Evolutionary conservation across 2,329 filamentous ascomycete species (phyloP).

Genomic region (Knufia petricola): DNA sequence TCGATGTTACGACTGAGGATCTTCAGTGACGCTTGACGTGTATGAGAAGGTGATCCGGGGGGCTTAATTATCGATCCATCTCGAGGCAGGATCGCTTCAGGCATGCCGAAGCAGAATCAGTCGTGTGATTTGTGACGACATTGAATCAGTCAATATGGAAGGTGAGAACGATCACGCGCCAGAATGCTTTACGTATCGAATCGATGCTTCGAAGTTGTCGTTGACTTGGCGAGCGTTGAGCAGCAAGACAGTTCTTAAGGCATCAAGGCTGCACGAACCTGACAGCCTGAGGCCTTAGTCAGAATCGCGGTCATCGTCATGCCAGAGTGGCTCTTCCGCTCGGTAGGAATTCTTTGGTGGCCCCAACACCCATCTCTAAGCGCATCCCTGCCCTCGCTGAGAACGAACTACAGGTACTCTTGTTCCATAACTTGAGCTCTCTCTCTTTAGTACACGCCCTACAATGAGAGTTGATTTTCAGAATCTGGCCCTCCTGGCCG

Average conservation of each 20-base stretch:
- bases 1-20: slow-evolving; percentile 59
- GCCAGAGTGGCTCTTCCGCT: no score
- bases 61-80: not conserved
- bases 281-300: no score
- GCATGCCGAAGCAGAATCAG: slow-evolving; percentile 2
- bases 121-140: not conserved
- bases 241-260: no score
- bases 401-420: no score
- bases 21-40: slow-evolving; percentile 17
- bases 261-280: no score
- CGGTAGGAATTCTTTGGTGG: no score
- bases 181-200: no score
- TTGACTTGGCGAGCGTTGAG: no score
- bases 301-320: no score
- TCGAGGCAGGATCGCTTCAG: slow-evolving; percentile 3
- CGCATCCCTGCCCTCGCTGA: no score
- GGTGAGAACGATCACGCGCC: not conserved
- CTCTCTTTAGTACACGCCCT: not conserved
- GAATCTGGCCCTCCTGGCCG: slow-evolving; percentile 30
- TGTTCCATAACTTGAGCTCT: not conserved
- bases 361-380: not conserved
- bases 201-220: no score
- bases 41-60: slow-evolving; percentile 18
- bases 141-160: not conserved
- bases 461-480: slow-evolving; percentile 33